Evolutionary conservation across 2,329 filamentous ascomycete genomes (phyloP), one percentile per base, ranked within the genome.

Genomic region (Juglanconis oblonga): DNA sequence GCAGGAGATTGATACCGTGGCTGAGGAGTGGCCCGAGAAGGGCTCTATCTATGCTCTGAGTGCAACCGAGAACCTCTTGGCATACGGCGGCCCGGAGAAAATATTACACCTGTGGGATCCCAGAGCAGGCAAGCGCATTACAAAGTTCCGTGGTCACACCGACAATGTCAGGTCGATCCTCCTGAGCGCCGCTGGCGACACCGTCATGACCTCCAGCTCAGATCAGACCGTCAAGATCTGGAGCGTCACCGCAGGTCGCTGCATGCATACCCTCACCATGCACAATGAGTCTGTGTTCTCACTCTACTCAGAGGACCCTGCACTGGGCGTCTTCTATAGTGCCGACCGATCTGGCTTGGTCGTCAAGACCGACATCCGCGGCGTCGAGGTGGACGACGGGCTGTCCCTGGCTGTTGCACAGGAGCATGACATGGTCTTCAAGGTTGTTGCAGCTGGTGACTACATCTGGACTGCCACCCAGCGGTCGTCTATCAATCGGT

Each of bases 221-320:
- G 95, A 99, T 73, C 92, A 96, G 76, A 98, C 95, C 0, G 89
- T 99, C 78, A 99, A 99, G 77, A 87, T 98, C 60, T 99, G 95
- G 95, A 97, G 93, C 66, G 88, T 98, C 67, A 95, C 91, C 10
- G 94, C 92, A 29, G 95, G 95, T 58, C 85, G 95, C 67, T 99
- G 95, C 80, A 94, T 98, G 89, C 92, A 97, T 75, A 99, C 95
- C 0, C 84, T 99, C 67, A 97, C 93, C 57, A 99, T 99, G 95
- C 95, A 99, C 76, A 96, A 96, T 71, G 92, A 97, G 71, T 97
- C 93, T 71, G 91, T 99, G 29, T 99, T 95, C 95, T 96, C 92
- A 1, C 81, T 99, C 29, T 96, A 90, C 74, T 97, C 95, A 0
- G 88, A 94, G 57, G 87, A 96, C 67, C 92, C 93, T 0, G 84